Conservation (phyloP, 208 protist genomes). For the Crithidia thermophila region DNA sequence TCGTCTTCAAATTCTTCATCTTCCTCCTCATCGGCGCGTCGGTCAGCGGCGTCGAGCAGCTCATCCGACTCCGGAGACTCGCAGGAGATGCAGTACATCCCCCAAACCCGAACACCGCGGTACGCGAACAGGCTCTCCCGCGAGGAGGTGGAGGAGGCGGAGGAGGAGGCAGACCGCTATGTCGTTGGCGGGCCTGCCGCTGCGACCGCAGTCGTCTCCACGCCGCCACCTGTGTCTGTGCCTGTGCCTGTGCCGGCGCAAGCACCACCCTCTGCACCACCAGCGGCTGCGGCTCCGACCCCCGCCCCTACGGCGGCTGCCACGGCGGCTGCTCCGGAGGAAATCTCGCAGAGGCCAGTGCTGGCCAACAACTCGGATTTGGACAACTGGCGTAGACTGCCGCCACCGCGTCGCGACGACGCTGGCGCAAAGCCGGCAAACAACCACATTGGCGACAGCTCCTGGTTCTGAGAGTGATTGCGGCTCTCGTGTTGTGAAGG, state of each 20-base stretch:
- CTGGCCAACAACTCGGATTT: constrained; percentile 11
- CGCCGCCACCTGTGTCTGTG: too few relatives aligned
- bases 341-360: neutral
- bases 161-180: neutral
- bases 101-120: constrained; percentile 2
- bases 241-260: too few relatives aligned
- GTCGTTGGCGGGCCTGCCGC: too few relatives aligned
- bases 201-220: too few relatives aligned
- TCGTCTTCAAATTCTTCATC: constrained; percentile 9
- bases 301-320: neutral
- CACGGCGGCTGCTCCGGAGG: neutral
- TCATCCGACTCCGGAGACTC: neutral
- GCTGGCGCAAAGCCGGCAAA: neutral
- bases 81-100: neutral
- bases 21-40: too few relatives aligned
- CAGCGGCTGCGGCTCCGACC: too few relatives aligned
- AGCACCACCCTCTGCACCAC: too few relatives aligned
- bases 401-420: constrained; percentile 9
- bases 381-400: constrained; percentile 17
- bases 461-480: constrained; percentile 17
- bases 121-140: neutral
- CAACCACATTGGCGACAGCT: neutral
- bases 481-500: too few relatives aligned
- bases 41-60: too few relatives aligned
- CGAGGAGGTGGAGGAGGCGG: constrained; percentile 10